Conservation (phyloP, 768 basidiomycete genomes). For the Termitomyces sp. region DNA sequence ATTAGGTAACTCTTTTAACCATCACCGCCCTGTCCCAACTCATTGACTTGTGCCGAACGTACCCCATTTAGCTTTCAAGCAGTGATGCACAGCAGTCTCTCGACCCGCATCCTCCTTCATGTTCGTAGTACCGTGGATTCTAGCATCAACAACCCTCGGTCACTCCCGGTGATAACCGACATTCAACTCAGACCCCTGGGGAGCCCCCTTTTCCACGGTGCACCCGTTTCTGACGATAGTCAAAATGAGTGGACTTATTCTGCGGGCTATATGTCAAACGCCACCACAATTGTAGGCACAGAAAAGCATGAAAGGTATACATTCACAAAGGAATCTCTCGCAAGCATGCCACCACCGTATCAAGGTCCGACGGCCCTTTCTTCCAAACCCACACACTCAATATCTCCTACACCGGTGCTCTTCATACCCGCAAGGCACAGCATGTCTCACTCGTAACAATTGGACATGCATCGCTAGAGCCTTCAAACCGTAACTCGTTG, state of each 20-base stretch:
- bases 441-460: constrained; percentile 86
- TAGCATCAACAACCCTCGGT: no score
- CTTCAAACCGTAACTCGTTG: constrained; percentile 73
- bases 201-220: no score
- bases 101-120: not conserved
- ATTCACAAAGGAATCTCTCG: not conserved
- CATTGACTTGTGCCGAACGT: not conserved
- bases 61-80: not conserved
- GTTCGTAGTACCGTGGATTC: not conserved
- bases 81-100: not conserved
- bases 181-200: not conserved
- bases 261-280: no score
- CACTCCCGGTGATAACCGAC: not conserved
- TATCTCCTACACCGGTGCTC: constrained; percentile 50
- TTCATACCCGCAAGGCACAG: constrained; percentile 52
- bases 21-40: not conserved
- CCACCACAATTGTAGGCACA: not conserved
- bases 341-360: not conserved
- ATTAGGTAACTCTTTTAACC: not conserved
- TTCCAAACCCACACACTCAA: constrained; percentile 90
- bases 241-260: not conserved
- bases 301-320: not conserved
- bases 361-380: constrained; percentile 75
- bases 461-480: constrained; percentile 78
- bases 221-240: no score